Percentiles rank a stretch among this genome's conserved stretches.
phyloP scores from a whole-genome alignment of 2,329 filamentous ascomycete genomes.

The Fusarium sp. region DNA sequence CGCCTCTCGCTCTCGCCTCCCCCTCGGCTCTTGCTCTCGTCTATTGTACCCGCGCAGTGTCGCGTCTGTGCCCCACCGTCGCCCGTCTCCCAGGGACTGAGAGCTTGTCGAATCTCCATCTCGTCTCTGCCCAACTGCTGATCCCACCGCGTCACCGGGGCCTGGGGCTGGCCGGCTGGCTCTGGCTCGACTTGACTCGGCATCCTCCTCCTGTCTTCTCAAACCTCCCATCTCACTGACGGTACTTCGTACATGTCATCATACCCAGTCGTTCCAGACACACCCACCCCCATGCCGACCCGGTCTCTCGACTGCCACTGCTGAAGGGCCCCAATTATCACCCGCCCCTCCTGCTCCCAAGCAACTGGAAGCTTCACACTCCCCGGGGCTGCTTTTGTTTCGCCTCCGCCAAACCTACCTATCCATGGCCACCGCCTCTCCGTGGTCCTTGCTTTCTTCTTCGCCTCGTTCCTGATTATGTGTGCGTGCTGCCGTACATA shows the following conservation, averaged over 20 bases:
- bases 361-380: slow-evolving; percentile 51
- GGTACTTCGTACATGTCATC: slow-evolving; percentile 49
- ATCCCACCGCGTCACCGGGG: slow-evolving; percentile 49
- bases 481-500: slow-evolving; percentile 55
- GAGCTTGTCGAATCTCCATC: slow-evolving; percentile 48
- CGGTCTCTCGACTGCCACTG: slow-evolving; percentile 48
- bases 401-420: slow-evolving; percentile 49
- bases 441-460: slow-evolving; percentile 57
- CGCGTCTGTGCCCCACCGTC: slow-evolving; percentile 48
- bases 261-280: slow-evolving; percentile 51
- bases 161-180: slow-evolving; percentile 40
- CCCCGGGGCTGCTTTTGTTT: slow-evolving; percentile 48
- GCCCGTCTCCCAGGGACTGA: slow-evolving; percentile 43
- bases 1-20: slow-evolving; percentile 6
- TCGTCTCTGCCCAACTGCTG: slow-evolving; percentile 52
- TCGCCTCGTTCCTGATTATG: slow-evolving; percentile 56
- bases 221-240: slow-evolving; percentile 40
- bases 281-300: slow-evolving; percentile 51
- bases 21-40: slow-evolving; percentile 38
- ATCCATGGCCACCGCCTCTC: slow-evolving; percentile 55
- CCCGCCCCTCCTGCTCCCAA: slow-evolving; percentile 49
- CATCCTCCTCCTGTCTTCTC: slow-evolving; percentile 41
- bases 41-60: slow-evolving; percentile 31
- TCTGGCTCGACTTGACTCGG: slow-evolving; percentile 29
- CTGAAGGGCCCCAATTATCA: slow-evolving; percentile 52